Evolutionary conservation across 148 eudicot species (phyloP), one percentile per base, ranked within the genome.

Genomic region (Vaccinium corymbosum): DNA sequence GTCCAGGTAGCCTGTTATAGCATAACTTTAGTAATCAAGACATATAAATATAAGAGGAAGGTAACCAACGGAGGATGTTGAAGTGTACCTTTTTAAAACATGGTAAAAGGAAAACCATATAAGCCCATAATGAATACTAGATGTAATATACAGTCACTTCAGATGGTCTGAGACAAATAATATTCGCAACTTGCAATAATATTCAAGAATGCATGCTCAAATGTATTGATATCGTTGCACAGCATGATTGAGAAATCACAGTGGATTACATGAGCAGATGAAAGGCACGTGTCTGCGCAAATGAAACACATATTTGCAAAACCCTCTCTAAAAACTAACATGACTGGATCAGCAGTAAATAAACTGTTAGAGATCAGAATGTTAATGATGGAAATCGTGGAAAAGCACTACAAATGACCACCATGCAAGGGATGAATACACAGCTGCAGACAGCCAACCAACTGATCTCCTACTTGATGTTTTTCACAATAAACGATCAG

Each of bases 401-500:
- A 56, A 79, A 79, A 77, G 20, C 66, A 16, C 48, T 17, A 79
- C 22, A 79, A 79, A 29, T 79, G 81, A 29, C 64, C 25, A 75
- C 78, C 11, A 16, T 29, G 46, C 50, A 50, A 66, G 32, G 16
- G 72, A 66, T 12, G 16, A 66, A 66, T 8, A 22, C 10, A 17
- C 80, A 78, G 19, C 38, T 61, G 55, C 42, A 46, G 59, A 77
- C 79, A 32, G 38, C 14, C 13, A 79, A 80, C n/a, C 62, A 9
- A 46, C 50, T 11, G 3, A 38, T 79, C 81, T 55, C n/a, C 38
- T 42, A 57, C 7, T 53, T 55, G 20, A 38, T 32, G 32, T 80
- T 78, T 53, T 29, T 20, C n/a, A 50, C 84, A 32, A 51, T 55
- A 81, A 27, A 73, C n/a, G 42, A 55, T 62, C 46, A 13, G 50